phyloP scores from a whole-genome alignment of 768 basidiomycete genomes.

The Tylopilus vinaceipallidus region DNA sequence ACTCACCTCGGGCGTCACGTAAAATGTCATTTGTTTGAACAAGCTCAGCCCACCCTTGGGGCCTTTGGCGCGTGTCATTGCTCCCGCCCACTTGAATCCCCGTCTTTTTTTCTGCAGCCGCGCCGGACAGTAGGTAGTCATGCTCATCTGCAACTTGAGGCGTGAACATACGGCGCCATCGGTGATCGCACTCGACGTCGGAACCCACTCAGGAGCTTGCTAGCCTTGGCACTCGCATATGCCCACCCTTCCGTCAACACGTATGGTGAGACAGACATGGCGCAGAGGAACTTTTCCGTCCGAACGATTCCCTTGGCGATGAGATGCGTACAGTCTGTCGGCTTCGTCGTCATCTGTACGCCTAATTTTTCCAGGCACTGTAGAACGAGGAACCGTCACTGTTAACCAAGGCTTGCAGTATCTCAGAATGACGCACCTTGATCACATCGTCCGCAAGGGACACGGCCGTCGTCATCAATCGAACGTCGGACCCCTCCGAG shows the following conservation, averaged over 20 bases:
- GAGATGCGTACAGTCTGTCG: constrained; percentile 77
- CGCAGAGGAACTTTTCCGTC: constrained; percentile 87
- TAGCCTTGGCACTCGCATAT: constrained; percentile 50
- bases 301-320: constrained; percentile 66
- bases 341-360: constrained; percentile 56
- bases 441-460: constrained; percentile 53
- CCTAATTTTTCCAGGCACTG: constrained; percentile 68
- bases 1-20: constrained; percentile 72
- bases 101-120: constrained; percentile 63
- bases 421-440: constrained; percentile 47
- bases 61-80: constrained; percentile 55
- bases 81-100: constrained; percentile 59
- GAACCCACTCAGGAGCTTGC: constrained; percentile 61
- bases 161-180: background rate
- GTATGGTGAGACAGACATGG: constrained; percentile 59
- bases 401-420: too few species aligned
- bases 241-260: constrained; percentile 74
- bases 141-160: constrained; percentile 67
- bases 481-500: constrained; percentile 31
- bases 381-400: too few species aligned
- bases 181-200: too few species aligned
- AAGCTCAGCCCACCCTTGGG: constrained; percentile 45
- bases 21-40: constrained; percentile 67
- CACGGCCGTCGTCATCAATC: constrained; percentile 70
- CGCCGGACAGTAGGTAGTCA: constrained; percentile 59